Conservation (phyloP, 345 rosid species). For the Gossypium mustelinum region DNA sequence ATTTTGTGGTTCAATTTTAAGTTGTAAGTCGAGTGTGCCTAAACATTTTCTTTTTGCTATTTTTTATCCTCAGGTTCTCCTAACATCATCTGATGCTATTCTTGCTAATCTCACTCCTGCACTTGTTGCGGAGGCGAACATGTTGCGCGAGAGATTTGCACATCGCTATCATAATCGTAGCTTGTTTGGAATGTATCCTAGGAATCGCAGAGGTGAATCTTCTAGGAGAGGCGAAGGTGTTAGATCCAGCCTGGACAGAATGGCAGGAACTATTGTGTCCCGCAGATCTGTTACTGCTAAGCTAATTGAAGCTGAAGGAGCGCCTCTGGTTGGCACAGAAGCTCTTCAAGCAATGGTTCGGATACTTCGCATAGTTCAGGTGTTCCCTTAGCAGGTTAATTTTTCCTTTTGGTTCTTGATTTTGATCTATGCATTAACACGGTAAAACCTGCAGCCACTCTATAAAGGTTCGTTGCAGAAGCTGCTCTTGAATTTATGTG, state of each 20-base stretch:
- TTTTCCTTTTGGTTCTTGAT: not conserved
- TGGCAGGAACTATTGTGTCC: conserved; percentile 47
- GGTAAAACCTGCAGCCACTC: conserved; percentile 60
- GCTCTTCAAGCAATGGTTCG: conserved; percentile 85
- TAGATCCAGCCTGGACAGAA: conserved; percentile 61
- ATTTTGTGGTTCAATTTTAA: not conserved
- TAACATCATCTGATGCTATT: conserved; percentile 93
- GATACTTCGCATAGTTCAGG: conserved; percentile 92
- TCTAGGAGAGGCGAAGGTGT: conserved; percentile 80
- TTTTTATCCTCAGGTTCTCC: conserved; percentile 58
- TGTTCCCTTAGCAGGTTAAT: conserved; percentile 22
- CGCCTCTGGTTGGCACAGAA: conserved; percentile 80
- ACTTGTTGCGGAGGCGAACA: conserved; percentile 95
- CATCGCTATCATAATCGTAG: conserved; percentile 78
- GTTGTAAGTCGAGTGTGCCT: conserved; percentile 12
- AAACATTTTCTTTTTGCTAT: not conserved
- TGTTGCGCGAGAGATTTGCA: conserved; percentile 96
- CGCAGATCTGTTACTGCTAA: conserved; percentile 62
- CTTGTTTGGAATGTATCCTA: conserved; percentile 88
- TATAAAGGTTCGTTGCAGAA: conserved; percentile 89
- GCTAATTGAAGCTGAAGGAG: conserved; percentile 83
- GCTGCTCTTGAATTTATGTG: conserved; percentile 87
- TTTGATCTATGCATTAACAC: conserved; percentile 13
- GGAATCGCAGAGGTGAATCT: conserved; percentile 91
- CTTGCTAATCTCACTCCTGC: conserved; percentile 98